These are phyloP conservation scores for Chalciporus pseudorubinellus DNA, from an alignment of 768 basidiomycete species.

Conservation along the genomic window DNA sequence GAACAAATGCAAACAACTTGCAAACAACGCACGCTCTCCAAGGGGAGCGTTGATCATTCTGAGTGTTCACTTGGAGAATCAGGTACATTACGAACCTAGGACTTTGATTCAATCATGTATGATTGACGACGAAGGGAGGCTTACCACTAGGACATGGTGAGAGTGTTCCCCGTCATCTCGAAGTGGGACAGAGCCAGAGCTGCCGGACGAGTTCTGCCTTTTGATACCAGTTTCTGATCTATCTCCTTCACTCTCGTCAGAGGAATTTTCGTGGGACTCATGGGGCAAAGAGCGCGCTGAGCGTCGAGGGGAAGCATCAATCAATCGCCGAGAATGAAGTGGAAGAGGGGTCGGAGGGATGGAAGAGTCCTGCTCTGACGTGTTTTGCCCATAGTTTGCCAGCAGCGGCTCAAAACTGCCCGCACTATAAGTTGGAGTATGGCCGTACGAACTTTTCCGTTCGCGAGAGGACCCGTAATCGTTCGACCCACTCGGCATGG, in stretches of 20 bases:
- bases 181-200: constrained; percentile 21
- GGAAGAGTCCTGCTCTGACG: constrained; percentile 19
- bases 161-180: constrained; percentile 58
- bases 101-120: constrained; percentile 10
- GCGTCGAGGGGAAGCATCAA: constrained; percentile 6
- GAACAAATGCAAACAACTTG: constrained; percentile 4
- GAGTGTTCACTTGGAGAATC: constrained; percentile 40
- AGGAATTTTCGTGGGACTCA: constrained; percentile 7
- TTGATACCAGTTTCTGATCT: constrained; percentile 23
- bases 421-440: constrained; percentile 48
- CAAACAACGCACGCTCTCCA: constrained; percentile 4
- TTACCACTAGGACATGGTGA: constrained; percentile 52
- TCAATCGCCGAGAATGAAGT: constrained; percentile 6
- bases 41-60: constrained; percentile 9
- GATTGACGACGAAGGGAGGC: constrained; percentile 12
- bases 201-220: constrained; percentile 20
- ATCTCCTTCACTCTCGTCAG: constrained; percentile 27
- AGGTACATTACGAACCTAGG: constrained; percentile 56
- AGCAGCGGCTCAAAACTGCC: constrained; percentile 64
- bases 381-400: constrained; percentile 39
- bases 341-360: constrained; percentile 18
- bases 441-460: constrained; percentile 34
- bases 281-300: neutral
- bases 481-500: constrained; percentile 9
- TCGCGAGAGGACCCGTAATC: constrained; percentile 30